Conservation (phyloP, 2,329 filamentous ascomycete species). For the Aspergillus pseudoviridinutans region DNA sequence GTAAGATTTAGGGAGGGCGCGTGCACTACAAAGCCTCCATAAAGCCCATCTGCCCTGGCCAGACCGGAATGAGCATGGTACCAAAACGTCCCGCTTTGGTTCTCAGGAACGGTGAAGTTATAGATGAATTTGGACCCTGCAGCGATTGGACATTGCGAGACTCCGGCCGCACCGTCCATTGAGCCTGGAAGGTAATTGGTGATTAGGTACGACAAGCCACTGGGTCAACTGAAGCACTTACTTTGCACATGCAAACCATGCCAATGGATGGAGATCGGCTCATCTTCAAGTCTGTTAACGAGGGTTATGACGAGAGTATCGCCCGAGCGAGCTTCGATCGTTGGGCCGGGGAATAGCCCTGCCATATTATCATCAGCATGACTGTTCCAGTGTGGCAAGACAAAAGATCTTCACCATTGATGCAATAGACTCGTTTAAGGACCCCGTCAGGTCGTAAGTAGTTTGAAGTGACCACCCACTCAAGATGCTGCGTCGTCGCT, state of each 20-base stretch:
- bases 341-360: constrained; percentile 48
- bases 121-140: constrained; percentile 52
- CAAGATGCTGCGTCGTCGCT: constrained; percentile 28
- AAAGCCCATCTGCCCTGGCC: constrained; percentile 45
- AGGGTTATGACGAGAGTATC: constrained; percentile 45
- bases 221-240: constrained; percentile 9
- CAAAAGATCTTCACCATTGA: constrained; percentile 42
- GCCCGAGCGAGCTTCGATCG: constrained; percentile 46
- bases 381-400: neutral
- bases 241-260: constrained; percentile 45
- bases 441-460: constrained; percentile 49
- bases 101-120: constrained; percentile 35
- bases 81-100: constrained; percentile 47
- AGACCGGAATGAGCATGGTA: constrained; percentile 46
- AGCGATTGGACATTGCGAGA: constrained; percentile 64
- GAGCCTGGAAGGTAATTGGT: constrained; percentile 16
- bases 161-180: constrained; percentile 67
- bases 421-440: constrained; percentile 45
- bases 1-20: constrained; percentile 26
- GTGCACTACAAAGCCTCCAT: constrained; percentile 48
- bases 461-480: constrained; percentile 42
- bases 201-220: neutral
- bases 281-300: constrained; percentile 37
- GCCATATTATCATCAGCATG: neutral
- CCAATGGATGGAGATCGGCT: constrained; percentile 46